A percentile compares a stretch with the other conserved stretches of the same genome.
phyloP scores from a whole-genome alignment of 1,139 yeast genomes.

The Pichia sp. region DNA sequence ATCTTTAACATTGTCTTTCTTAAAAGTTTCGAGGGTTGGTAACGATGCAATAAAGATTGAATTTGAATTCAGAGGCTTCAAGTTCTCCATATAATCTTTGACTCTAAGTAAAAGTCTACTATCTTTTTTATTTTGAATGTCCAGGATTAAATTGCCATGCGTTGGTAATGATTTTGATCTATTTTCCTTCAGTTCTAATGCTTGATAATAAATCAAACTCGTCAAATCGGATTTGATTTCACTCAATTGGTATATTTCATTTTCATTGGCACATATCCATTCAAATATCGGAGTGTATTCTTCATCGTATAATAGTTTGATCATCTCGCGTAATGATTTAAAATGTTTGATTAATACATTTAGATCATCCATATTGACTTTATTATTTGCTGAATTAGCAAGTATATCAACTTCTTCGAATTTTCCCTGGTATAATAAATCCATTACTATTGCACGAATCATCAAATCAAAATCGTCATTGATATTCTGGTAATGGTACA shows the following conservation, averaged over 20 bases:
- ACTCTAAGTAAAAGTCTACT: slow-evolving; percentile 5
- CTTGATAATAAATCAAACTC: slow-evolving; percentile 9
- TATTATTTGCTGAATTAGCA: slow-evolving; percentile 27
- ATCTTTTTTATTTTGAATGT: slow-evolving; percentile 3
- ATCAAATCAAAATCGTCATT: slow-evolving; percentile 22
- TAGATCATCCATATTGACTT: slow-evolving; percentile 17
- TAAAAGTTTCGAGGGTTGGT: slow-evolving; percentile 5
- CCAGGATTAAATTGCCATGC: slow-evolving; percentile 6
- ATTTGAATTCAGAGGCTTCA: not conserved
- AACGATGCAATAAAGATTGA: not conserved
- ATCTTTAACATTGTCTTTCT: slow-evolving; percentile 8
- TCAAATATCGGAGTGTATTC: slow-evolving; percentile 6
- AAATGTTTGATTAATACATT: slow-evolving; percentile 35
- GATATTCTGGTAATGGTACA: slow-evolving; percentile 37
- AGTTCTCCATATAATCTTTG: not conserved
- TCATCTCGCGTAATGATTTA: slow-evolving; percentile 31
- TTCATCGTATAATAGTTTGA: slow-evolving; percentile 5
- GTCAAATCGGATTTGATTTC: not conserved
- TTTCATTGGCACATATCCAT: slow-evolving; percentile 5
- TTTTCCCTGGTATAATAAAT: slow-evolving; percentile 43
- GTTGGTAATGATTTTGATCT: not conserved
- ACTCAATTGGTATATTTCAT: slow-evolving; percentile 2
- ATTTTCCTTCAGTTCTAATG: slow-evolving; percentile 3
- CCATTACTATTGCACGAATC: slow-evolving; percentile 42
- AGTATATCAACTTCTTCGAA: slow-evolving; percentile 33